These are phyloP conservation scores for Colletotrichum salicis DNA, from an alignment of 2,329 filamentous ascomycete genomes.

Conservation along the genomic window DNA sequence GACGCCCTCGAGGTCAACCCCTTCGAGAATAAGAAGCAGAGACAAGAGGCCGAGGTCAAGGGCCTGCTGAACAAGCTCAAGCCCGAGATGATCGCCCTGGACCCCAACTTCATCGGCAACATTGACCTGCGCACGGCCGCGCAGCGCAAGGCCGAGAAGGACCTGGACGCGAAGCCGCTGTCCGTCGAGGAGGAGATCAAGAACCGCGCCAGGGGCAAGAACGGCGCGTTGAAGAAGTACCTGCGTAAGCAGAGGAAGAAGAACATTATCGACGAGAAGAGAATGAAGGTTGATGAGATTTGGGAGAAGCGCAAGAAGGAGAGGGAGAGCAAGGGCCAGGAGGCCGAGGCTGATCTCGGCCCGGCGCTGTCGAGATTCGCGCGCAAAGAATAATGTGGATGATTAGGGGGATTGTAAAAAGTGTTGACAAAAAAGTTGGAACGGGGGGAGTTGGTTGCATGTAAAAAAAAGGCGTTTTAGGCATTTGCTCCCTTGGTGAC, in stretches of 20 bases:
- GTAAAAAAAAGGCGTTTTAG: conserved; percentile 37
- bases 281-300: conserved; percentile 85
- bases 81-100: conserved; percentile 95
- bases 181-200: conserved; percentile 70
- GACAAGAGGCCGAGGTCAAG: conserved; percentile 92
- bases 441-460: conserved; percentile 35
- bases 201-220: conserved; percentile 89
- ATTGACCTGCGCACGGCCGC: conserved; percentile 84
- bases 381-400: conserved; percentile 65
- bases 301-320: conserved; percentile 77
- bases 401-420: background rate
- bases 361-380: conserved; percentile 89
- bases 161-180: conserved; percentile 76
- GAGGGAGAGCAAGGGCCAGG: conserved; percentile 69
- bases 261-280: conserved; percentile 97
- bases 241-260: conserved; percentile 90
- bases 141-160: conserved; percentile 79
- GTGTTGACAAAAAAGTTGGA: conserved; percentile 27
- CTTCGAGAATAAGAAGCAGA: conserved; percentile 91
- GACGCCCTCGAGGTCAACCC: conserved; percentile 94
- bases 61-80: conserved; percentile 91
- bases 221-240: conserved; percentile 87
- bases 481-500: conserved; percentile 34
- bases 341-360: conserved; percentile 79
- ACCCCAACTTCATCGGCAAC: conserved; percentile 91